Evolutionary conservation across 1,139 yeast species (phyloP), one percentile per base, ranked within the genome.

Genomic region (Hemisphaericaspora xylanilytica): DNA sequence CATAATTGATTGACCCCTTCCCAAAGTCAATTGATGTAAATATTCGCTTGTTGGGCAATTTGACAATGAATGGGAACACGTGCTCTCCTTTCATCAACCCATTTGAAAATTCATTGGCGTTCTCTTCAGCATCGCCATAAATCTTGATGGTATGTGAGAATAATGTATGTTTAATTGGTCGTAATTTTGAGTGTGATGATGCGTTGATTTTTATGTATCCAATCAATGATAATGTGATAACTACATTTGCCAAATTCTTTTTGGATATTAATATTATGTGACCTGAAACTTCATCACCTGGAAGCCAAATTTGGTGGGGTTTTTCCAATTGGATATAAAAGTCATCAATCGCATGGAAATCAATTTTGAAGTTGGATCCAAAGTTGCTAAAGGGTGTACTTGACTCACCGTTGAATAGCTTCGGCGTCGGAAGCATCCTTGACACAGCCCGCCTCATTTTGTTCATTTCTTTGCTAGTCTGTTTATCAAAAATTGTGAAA

Each of bases 21-120:
- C 90, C 96, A 53, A 89, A 89, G 48, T 82, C 85, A 20, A 89
- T 75, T 41, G 90, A 81, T 20, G 92, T 84, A 56, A 73, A 82
- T 4, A 87, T 71, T 45, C 85, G 74, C 49, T 77, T 80, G 48
- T 73, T 73, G 2, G 96, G 96, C 21, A 89, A 68, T 47, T 78
- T 81, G 33, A 88, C 86, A 37, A 84, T 79, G 53, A 89, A 89
- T 11, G 95, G 95, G 56, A 89, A 89, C 28, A 87, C 67, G 59
- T 89, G 97, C 53, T 86, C 92, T 21, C 97, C 97, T 49, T 80
- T 80, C 33, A 78, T 75, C 18, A 84, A 56, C 0, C 87, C 87
- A 46, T 63, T 66, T 14, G 56, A 36, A 40, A 62, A 63, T 9
- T 63, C 63, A 18, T 49, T 52, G 33, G 56, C 20, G 10, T 31